A percentile compares a stretch with the other conserved stretches of the same genome.
phyloP scores from a whole-genome alignment of 192 early-diverging fungal species.

The Linnemannia exigua region DNA sequence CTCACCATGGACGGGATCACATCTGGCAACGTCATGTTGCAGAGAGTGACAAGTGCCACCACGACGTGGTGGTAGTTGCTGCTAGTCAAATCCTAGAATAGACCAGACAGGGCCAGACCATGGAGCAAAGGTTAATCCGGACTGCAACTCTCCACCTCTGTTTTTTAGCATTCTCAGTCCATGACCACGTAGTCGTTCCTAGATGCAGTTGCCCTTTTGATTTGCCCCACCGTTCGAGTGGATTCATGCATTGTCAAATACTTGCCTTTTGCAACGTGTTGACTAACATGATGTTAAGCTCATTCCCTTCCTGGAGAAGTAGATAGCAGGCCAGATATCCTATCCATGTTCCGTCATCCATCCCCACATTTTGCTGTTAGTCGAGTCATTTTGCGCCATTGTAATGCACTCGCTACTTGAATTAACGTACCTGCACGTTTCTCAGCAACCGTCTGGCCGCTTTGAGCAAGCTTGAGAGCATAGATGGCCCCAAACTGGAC shows the following conservation, averaged over 20 bases:
- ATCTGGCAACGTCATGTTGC: constrained; percentile 63
- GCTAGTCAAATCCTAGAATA: constrained; percentile 66
- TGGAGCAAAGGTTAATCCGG: constrained; percentile 5
- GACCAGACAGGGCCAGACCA: constrained; percentile 11
- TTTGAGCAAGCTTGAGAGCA: constrained; percentile 68
- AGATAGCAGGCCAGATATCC: constrained; percentile 67
- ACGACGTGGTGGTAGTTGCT: constrained; percentile 62
- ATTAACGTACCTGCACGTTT: constrained; percentile 58
- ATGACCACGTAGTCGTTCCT: background rate
- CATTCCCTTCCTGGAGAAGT: constrained; percentile 62
- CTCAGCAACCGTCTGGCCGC: constrained; percentile 62
- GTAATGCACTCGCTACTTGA: background rate
- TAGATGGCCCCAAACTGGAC: constrained; percentile 70
- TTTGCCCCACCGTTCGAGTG: too few species aligned
- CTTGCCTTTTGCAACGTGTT: constrained; percentile 69
- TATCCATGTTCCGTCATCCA: constrained; percentile 12
- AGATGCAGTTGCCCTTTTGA: background rate
- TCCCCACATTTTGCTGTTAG: background rate
- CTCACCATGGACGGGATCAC: constrained; percentile 56
- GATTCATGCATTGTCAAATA: too few species aligned
- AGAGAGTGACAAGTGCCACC: constrained; percentile 63
- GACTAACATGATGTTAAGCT: constrained; percentile 68
- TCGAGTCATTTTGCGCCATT: background rate
- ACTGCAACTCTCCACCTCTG: background rate
- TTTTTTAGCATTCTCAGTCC: background rate